A percentile compares a stretch with the other conserved stretches of the same genome.
Evolutionary conservation across 768 basidiomycete genomes (phyloP).

Genomic region (Boletales sp.): DNA sequence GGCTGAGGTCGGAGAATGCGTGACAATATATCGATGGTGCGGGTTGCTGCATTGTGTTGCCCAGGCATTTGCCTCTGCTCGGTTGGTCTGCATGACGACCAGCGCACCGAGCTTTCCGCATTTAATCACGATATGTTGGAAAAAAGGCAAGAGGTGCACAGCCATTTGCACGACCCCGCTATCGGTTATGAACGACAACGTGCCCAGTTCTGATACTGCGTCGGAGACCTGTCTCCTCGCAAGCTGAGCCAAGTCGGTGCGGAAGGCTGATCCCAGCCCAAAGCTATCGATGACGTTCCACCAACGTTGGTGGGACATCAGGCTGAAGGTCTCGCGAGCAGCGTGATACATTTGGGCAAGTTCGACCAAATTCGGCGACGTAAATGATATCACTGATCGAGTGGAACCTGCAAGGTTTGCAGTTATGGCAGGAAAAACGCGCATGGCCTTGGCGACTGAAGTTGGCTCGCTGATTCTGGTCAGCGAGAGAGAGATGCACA

Average conservation of each 20-base stretch:
- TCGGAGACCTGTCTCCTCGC: slow-evolving; percentile 45
- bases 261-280: slow-evolving; percentile 63
- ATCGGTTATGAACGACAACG: slow-evolving; percentile 59
- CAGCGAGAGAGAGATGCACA: slow-evolving; percentile 1
- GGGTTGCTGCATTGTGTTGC: slow-evolving; percentile 43
- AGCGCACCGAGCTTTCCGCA: slow-evolving; percentile 70
- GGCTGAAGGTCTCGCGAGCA: slow-evolving; percentile 42
- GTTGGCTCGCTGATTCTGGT: slow-evolving; percentile 77
- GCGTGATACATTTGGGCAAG: slow-evolving; percentile 56
- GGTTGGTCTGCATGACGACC: slow-evolving; percentile 53
- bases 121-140: slow-evolving; percentile 82
- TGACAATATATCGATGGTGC: slow-evolving; percentile 47
- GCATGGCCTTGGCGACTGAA: slow-evolving; percentile 74
- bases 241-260: slow-evolving; percentile 60
- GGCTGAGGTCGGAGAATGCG: slow-evolving; percentile 40
- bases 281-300: slow-evolving; percentile 66
- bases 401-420: slow-evolving; percentile 32
- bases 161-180: slow-evolving; percentile 79
- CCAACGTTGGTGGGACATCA: slow-evolving; percentile 55
- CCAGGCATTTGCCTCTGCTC: slow-evolving; percentile 48
- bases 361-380: slow-evolving; percentile 86
- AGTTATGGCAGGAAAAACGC: slow-evolving; percentile 62
- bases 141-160: slow-evolving; percentile 77
- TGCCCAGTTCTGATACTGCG: slow-evolving; percentile 37
- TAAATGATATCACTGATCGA: slow-evolving; percentile 57